phyloP scores from a whole-genome alignment of 768 basidiomycete genomes.

The Termitomyces sp. region DNA sequence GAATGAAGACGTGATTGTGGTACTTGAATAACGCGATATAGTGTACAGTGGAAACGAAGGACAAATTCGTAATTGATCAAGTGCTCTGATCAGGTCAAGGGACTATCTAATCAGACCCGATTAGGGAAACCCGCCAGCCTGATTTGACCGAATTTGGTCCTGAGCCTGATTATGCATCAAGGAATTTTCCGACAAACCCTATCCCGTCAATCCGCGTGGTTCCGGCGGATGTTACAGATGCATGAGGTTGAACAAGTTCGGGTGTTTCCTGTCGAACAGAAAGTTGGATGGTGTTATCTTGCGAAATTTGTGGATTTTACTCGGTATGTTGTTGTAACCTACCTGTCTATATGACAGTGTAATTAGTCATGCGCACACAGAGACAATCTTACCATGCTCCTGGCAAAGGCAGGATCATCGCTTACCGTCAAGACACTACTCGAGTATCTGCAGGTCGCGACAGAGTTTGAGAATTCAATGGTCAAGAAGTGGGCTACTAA shows the following conservation, averaged over 20 bases:
- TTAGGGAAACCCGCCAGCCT: background rate
- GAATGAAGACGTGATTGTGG: too few relatives aligned
- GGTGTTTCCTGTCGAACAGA: conserved; percentile 86
- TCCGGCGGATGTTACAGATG: conserved; percentile 75
- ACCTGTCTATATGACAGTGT: background rate
- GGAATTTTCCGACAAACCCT: conserved; percentile 31
- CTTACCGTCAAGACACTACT: conserved; percentile 77
- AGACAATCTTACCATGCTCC: conserved; percentile 77
- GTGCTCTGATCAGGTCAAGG: background rate
- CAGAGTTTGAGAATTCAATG: conserved; percentile 86
- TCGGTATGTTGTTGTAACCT: conserved; percentile 43
- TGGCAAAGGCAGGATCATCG: conserved; percentile 73
- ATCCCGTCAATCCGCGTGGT: conserved; percentile 92
- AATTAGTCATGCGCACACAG: conserved; percentile 31
- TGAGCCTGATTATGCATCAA: background rate
- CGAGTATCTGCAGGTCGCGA: conserved; percentile 81
- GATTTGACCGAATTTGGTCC: background rate
- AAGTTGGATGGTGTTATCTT: conserved; percentile 74
- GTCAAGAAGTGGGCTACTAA: conserved; percentile 78
- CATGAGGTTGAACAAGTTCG: conserved; percentile 86
- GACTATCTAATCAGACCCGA: background rate
- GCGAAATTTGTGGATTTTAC: conserved; percentile 91
- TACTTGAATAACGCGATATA: too few relatives aligned
- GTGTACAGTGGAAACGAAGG: too few relatives aligned
- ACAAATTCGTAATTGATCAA: too few relatives aligned